phyloP scores from a whole-genome alignment of 129 eudicot species.

The Calendula officinalis region DNA sequence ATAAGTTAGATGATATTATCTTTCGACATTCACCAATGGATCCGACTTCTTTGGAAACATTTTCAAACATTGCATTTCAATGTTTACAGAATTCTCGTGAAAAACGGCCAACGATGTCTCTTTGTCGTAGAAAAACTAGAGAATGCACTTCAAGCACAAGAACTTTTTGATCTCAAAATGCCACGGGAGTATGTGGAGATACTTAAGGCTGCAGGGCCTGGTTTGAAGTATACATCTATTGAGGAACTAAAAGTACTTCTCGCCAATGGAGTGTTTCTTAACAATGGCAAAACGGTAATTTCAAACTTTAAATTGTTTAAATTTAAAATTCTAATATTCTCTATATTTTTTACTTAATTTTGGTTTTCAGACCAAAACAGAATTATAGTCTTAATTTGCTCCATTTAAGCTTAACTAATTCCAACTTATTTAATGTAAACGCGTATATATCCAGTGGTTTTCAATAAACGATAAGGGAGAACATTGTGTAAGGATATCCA shows the following conservation, averaged over 20 bases:
- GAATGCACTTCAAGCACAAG: not conserved
- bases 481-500: not conserved
- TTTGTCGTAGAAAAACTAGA: not conserved
- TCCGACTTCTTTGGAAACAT: not conserved
- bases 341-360: too few species aligned
- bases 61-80: not conserved
- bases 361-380: too few species aligned
- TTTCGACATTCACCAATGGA: not conserved
- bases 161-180: not conserved
- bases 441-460: not conserved
- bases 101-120: not conserved
- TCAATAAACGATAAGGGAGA: not conserved
- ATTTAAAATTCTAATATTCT: too few species aligned
- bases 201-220: not conserved
- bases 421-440: not conserved
- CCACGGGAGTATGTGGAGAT: not conserved
- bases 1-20: not conserved
- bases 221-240: not conserved
- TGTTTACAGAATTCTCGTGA: not conserved
- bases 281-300: not conserved
- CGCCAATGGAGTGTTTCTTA: not conserved
- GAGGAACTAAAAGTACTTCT: not conserved
- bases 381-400: too few species aligned
- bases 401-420: not conserved
- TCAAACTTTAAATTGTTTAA: not conserved